Evolutionary conservation across 202 grass and related monocot genomes (phyloP).

Genomic region (Elaeis oleifera): DNA sequence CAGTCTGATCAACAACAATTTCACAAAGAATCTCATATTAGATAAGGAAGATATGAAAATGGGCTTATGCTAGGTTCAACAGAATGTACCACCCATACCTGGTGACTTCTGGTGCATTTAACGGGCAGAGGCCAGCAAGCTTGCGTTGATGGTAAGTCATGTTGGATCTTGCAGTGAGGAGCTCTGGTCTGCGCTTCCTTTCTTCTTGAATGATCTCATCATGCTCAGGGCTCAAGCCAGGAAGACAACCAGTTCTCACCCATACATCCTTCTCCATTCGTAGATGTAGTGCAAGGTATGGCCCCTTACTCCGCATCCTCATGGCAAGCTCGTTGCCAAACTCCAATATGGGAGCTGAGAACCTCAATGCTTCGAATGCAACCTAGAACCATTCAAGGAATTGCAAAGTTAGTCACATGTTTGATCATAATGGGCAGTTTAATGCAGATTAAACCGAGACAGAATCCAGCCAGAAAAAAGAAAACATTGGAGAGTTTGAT

Average conservation of each 20-base stretch:
- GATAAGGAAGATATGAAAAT: too few relatives aligned
- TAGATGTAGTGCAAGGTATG: slow-evolving; percentile 35
- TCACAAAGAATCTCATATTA: slow-evolving; percentile 2
- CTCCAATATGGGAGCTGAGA: slow-evolving; percentile 22
- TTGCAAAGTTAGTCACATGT: too few relatives aligned
- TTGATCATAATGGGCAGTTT: too few relatives aligned
- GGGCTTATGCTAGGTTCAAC: too few relatives aligned
- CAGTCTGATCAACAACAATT: slow-evolving; percentile 9
- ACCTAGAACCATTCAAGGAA: slow-evolving; percentile 11
- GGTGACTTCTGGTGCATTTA: slow-evolving; percentile 27
- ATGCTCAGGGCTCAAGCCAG: slow-evolving; percentile 14
- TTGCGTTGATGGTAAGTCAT: slow-evolving; percentile 40
- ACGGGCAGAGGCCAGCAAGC: slow-evolving; percentile 30
- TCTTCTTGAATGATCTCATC: slow-evolving; percentile 34
- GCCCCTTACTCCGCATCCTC: slow-evolving; percentile 28
- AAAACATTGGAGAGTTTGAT: background rate
- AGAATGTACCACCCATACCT: slow-evolving; percentile 5
- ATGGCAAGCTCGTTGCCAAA: slow-evolving; percentile 24
- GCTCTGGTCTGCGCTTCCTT: slow-evolving; percentile 28
- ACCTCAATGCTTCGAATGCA: slow-evolving; percentile 37
- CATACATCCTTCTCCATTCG: slow-evolving; percentile 45
- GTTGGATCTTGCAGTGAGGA: slow-evolving; percentile 34
- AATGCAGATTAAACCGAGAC: too few relatives aligned
- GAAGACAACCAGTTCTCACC: slow-evolving; percentile 40
- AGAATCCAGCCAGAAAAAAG: too few relatives aligned